Evolutionary conservation across 768 basidiomycete genomes (phyloP), one percentile per base, ranked within the genome.

Genomic region (Strobilomyces dryophilus): DNA sequence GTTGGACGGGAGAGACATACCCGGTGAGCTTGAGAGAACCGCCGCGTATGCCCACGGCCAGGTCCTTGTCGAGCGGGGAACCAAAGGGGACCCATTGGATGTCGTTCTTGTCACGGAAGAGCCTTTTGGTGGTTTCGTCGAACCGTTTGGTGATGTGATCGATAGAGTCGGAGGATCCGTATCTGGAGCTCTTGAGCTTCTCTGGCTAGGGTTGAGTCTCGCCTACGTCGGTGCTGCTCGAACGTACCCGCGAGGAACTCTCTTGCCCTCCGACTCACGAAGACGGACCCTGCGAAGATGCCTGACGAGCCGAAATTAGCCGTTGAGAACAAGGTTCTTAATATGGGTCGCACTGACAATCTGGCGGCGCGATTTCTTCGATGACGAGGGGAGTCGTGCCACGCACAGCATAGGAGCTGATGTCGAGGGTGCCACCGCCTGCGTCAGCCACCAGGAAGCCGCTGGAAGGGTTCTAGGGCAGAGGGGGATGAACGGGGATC

Each of bases 361-460:
- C 88, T 11, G 88, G 86, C 24, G 88, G 88, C 3, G 88, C 88
- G 58, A 89, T 82, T 69, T 91, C 88, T 64, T 91, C 88, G 60
- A 91, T 89, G 15, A 85, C 80, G 15, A 90, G 78, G 0, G 88
- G 88, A 24, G 76, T 68, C 4, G 84, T 83, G 46, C 77, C 83
- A 8, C 82, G 81, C 48, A 90, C 85, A 2, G 82, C 86, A 58
- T 91, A 91, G 5, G 88, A 83, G 56, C 85, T 87, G 60, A 91
- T 86, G 65, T 91, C 88, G 44, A 90, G 76, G 0, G 88, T 91
- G 39, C 88, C 88, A 49, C 88, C 88, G 50, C 88, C 88, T 1
- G 88, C 88, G 67, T 91, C 88, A 12, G 85, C 85, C 21, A 91
- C 84, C 21, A 90, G 73, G 70, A 90, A 90, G 5, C 88, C 88